Evolutionary conservation across 805 yeast genomes (phyloP).

Genomic region (Yamadazyma laniorum): DNA sequence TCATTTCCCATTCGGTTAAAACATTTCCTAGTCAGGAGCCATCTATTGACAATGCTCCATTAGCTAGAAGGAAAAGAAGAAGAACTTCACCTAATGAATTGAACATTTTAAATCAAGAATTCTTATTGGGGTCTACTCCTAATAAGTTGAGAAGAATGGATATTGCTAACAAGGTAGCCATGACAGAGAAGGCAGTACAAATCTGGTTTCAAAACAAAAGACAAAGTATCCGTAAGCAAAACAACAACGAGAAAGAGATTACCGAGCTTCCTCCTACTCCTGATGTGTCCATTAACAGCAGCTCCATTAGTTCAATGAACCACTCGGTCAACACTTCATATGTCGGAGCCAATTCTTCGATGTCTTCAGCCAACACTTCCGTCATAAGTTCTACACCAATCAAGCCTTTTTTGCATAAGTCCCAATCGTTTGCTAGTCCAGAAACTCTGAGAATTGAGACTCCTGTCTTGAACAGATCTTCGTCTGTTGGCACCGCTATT

Average conservation of each 20-base stretch:
- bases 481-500: constrained; percentile 10
- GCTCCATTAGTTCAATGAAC: constrained; percentile 7
- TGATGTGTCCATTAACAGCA: constrained; percentile 10
- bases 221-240: constrained; percentile 67
- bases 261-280: constrained; percentile 46
- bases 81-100: constrained; percentile 90
- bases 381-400: constrained; percentile 26
- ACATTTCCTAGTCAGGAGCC: constrained; percentile 85
- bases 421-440: constrained; percentile 24
- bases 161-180: constrained; percentile 76
- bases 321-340: constrained; percentile 4
- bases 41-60: constrained; percentile 80
- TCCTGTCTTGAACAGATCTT: constrained; percentile 21
- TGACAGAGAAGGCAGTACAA: constrained; percentile 98
- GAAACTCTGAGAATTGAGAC: constrained; percentile 16
- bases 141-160: constrained; percentile 70
- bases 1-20: constrained; percentile 89
- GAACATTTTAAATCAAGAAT: constrained; percentile 76
- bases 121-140: constrained; percentile 76
- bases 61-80: constrained; percentile 92
- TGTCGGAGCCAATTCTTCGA: constrained; percentile 6
- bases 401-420: constrained; percentile 19
- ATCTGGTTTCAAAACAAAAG: constrained; percentile 98
- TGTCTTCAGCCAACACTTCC: constrained; percentile 11
- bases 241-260: constrained; percentile 35